Evolutionary conservation across 1,284 basidiomycete species (phyloP), one percentile per base, ranked within the genome.

Genomic region (Phellopilus nigrolimitatus): DNA sequence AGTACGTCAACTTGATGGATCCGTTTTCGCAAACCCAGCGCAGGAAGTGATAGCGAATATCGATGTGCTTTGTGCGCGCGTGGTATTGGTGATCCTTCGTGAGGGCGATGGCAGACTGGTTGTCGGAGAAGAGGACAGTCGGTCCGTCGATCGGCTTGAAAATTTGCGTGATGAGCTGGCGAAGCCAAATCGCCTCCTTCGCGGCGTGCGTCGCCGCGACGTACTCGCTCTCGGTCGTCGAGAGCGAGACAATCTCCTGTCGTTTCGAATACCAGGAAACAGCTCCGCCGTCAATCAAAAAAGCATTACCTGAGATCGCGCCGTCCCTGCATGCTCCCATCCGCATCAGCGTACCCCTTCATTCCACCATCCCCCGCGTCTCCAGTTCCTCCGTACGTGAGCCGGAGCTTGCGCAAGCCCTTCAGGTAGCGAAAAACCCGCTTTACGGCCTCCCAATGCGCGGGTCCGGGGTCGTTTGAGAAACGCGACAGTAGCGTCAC

Each of bases 261-360:
- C 45, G 49, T 45, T 57, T 59, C 2, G 51, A 49, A 19, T 19
- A 54, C 60, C 58, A 62, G 3, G 48, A 30, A n/a, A 62, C 54
- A 3, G 56, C 41, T 1, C 51, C 52, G 1, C 47, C 44, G 22
- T 46, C 37, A n/a, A 58, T 38, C 0, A 44, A 21, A 44, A 57
- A 56, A 7, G 48, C 49, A 41, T 61, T 58, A 15, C 56, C 59
- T 5, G 52, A 56, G n/a, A 54, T 56, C 22, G 59, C 56, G 38
- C 55, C 54, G 49, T 17, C 55, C 49, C 22, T 50, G 55, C 17
- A 40, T 45, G 10, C n/a, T 30, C 13, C 27, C 54, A 53, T 59
- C 56, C 2, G 58, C 58, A 43, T 60, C 56, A 3, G 51, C 24
- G 37, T 47, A 60, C 5, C 43, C 53, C 15, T 41, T 37, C 13